Conservation (phyloP, 371 early-diverging fungal genomes). For the Syncephalastrum contaminatum region DNA sequence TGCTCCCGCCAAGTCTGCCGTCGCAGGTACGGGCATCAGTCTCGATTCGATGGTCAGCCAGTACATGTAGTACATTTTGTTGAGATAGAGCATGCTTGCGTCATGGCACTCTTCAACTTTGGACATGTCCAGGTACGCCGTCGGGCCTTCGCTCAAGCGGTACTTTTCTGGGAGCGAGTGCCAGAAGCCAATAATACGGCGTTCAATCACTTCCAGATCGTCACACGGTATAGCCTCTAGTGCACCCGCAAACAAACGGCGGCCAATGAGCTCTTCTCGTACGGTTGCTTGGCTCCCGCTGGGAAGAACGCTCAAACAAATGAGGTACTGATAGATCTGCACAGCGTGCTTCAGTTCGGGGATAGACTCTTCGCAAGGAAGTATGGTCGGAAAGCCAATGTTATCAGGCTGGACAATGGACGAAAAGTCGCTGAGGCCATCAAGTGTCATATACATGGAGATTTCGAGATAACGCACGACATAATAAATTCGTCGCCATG, state of each 20-base stretch:
- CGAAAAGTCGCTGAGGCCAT: not conserved
- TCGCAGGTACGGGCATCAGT: constrained; percentile 22
- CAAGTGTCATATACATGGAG: not conserved
- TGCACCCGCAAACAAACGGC: not conserved
- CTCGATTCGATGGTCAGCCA: constrained; percentile 29
- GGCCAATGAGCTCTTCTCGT: not conserved
- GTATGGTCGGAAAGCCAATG: not conserved
- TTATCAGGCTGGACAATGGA: not conserved
- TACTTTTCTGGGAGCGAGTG: constrained; percentile 14
- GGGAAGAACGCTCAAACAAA: not conserved
- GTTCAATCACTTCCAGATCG: not conserved
- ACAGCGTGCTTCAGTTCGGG: not conserved
- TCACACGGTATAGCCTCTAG: not conserved
- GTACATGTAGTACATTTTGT: constrained; percentile 22
- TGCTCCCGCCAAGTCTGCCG: constrained; percentile 18
- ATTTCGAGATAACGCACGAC: constrained; percentile 20
- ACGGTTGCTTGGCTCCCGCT: not conserved
- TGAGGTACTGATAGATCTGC: not conserved
- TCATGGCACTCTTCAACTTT: constrained; percentile 24
- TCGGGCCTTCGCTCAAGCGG: constrained; percentile 23
- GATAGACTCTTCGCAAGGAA: not conserved
- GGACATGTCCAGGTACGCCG: constrained; percentile 26
- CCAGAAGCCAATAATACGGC: constrained; percentile 22
- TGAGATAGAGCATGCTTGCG: constrained; percentile 22
- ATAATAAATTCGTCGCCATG: constrained; percentile 37